These are phyloP conservation scores for Vitis rotundifolia DNA, from an alignment of 164 flowering plant genomes.

Conservation along the genomic window DNA sequence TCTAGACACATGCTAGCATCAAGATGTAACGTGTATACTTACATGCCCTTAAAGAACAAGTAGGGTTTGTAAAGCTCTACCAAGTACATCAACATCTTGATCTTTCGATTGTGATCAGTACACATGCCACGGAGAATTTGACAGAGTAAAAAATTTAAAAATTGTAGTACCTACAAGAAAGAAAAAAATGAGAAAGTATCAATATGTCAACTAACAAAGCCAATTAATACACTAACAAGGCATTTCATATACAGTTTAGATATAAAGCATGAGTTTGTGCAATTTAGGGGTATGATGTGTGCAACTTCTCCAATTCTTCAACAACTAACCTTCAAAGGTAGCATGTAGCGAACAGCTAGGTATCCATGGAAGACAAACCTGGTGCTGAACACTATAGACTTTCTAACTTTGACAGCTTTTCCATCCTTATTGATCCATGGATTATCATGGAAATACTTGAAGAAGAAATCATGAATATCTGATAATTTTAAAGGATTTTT, in stretches of 20 bases:
- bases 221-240: background rate
- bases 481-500: conserved; percentile 35
- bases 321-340: conserved; percentile 51
- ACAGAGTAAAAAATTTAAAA: conserved; percentile 39
- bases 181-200: background rate
- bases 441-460: conserved; percentile 41
- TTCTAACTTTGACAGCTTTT: conserved; percentile 44
- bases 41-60: conserved; percentile 57
- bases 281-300: too few relatives aligned
- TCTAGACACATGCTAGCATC: too few relatives aligned
- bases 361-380: conserved; percentile 51
- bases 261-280: too few relatives aligned
- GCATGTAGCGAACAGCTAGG: conserved; percentile 45
- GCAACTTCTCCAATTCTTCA: too few relatives aligned
- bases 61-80: conserved; percentile 60
- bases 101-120: conserved; percentile 32
- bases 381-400: conserved; percentile 21
- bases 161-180: conserved; percentile 35
- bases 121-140: conserved; percentile 22
- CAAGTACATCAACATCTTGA: conserved; percentile 39
- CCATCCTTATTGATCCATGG: conserved; percentile 64
- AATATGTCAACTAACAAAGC: background rate
- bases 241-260: too few relatives aligned
- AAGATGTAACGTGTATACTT: conserved; percentile 17
- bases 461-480: conserved; percentile 22